Evolutionary conservation across 1,284 basidiomycete genomes (phyloP).

Genomic region (Pholiota adiposa): DNA sequence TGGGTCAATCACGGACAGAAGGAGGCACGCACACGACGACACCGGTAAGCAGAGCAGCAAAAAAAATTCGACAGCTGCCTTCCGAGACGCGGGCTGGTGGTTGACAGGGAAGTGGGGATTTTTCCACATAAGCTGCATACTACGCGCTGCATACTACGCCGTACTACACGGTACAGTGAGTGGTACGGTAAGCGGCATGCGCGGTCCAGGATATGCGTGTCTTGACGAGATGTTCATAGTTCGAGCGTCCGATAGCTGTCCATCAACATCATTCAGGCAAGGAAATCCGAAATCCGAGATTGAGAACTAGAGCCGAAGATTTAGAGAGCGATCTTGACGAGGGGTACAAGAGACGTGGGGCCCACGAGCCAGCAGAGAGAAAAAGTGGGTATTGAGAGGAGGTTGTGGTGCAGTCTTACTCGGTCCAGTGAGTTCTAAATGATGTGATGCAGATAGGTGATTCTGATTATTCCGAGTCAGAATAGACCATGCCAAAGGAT

Average conservation of each 20-base stretch:
- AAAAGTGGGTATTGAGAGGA: not conserved
- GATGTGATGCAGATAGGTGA: too few relatives aligned
- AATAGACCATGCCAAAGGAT: not conserved
- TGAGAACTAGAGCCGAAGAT: not conserved
- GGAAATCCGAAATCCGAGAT: not conserved
- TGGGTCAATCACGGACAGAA: constrained; percentile 3
- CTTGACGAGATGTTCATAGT: not conserved
- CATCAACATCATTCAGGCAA: not conserved
- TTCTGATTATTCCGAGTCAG: not conserved
- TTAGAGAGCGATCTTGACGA: too few relatives aligned
- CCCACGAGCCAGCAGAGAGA: too few relatives aligned
- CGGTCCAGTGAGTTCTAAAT: not conserved
- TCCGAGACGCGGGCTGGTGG: not conserved
- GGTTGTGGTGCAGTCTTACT: not conserved
- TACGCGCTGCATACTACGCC: too few relatives aligned
- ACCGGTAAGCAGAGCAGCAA: constrained; percentile 4
- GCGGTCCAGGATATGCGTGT: not conserved
- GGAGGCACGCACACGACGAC: not conserved
- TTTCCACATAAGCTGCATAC: not conserved
- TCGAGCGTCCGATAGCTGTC: not conserved
- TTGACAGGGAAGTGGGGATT: not conserved
- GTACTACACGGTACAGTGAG: too few relatives aligned
- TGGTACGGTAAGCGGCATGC: not conserved
- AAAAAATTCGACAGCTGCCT: not conserved
- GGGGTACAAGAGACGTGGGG: too few relatives aligned